phyloP scores from a whole-genome alignment of 2,329 filamentous ascomycete genomes.

The Blumeriella jaapii region DNA sequence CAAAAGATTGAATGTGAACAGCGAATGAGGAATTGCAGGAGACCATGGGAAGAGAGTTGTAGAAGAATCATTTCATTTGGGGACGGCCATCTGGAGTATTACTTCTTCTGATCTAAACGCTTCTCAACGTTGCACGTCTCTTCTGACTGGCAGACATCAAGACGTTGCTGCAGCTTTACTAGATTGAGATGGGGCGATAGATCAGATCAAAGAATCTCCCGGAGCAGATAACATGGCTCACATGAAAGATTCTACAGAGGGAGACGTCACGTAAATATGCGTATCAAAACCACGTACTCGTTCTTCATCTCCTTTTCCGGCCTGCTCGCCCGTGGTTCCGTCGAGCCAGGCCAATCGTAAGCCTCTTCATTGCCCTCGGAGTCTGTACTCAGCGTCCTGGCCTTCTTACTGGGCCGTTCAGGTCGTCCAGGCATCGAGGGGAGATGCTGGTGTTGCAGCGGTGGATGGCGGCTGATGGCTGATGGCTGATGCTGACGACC shows the following conservation, averaged over 20 bases:
- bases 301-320: slow-evolving; percentile 16
- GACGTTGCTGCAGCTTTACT: too few relatives aligned
- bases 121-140: too few relatives aligned
- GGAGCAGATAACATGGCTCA: not conserved
- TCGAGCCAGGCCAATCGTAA: slow-evolving; percentile 15
- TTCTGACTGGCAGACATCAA: too few relatives aligned
- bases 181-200: too few relatives aligned
- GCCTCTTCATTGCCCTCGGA: slow-evolving; percentile 22
- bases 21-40: too few relatives aligned
- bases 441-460: not conserved
- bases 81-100: too few relatives aligned
- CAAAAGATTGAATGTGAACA: too few relatives aligned
- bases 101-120: too few relatives aligned
- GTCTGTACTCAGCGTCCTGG: slow-evolving; percentile 23
- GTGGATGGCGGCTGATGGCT: not conserved
- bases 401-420: slow-evolving; percentile 21
- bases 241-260: too few relatives aligned
- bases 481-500: slow-evolving; percentile 1
- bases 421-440: slow-evolving; percentile 17
- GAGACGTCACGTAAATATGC: too few relatives aligned
- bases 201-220: not conserved
- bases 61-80: too few relatives aligned
- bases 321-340: slow-evolving; percentile 7
- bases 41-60: too few relatives aligned
- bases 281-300: slow-evolving; percentile 15